Evolutionary conservation across 1,284 basidiomycete genomes (phyloP), one percentile per base, ranked within the genome.

Genomic region (Trichosporon asahii): DNA sequence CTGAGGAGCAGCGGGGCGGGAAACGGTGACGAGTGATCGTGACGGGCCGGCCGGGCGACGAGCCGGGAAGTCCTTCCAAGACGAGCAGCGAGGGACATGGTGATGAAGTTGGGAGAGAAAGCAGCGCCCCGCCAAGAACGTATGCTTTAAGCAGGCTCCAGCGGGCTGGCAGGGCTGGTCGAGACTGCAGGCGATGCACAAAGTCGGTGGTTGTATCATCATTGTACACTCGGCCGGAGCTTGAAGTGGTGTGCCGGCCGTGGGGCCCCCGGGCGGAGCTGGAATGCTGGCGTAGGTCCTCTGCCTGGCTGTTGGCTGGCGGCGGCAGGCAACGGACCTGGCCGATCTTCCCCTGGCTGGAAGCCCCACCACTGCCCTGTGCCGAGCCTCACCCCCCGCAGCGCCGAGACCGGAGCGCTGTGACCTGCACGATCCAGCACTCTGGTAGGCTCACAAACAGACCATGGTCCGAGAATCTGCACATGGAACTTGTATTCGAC

Each of bases 221-320:
- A 61, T 61, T 18, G 57, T n/a, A n/a, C 15, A n/a, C 27, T 61
- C 57, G 57, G 57, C 57, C 57, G 57, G 57, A 61, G 57, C 57
- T 31, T 31, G 57, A 6, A 12, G 27, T 29, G 29, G 27, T 29
- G 57, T 31, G 27, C 57, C 27, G 29, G 57, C 57, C 57, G 57
- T 61, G 57, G 57, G 57, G 57, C 57, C 57, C 57, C 57, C 57
- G 57, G 57, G 57, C 57, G 57, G 57, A 61, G 57, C 57, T 61
- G 57, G 57, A 31, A 61, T 61, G 57, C 27, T 12, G 55, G 29
- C 27, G 27, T n/a, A 4, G 29, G 9, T 12, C 3, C 9, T 5
- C 49, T 23, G 49, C 49, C 21, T 18, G n/a, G 49, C 49, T 8
- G 35, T 37, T 12, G 35, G 35, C 35, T 37, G 49, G 15, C 49